A percentile compares a stretch with the other conserved stretches of the same genome.
Evolutionary conservation across 2,329 filamentous ascomycete species (phyloP).

Genomic region (Emmonsia crescens): DNA sequence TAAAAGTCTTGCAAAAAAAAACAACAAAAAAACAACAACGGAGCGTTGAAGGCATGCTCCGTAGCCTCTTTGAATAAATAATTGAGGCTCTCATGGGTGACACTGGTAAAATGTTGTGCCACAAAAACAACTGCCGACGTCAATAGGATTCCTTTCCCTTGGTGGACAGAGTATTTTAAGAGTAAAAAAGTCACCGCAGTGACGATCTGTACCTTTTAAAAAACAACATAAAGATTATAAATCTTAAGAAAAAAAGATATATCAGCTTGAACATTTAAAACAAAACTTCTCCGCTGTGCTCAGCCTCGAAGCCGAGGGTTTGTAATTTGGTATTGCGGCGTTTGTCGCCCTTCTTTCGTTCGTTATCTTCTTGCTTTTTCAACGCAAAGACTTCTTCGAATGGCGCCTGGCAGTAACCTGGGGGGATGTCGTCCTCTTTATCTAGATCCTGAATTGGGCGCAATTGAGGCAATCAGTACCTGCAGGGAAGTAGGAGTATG

Average conservation of each 20-base stretch:
- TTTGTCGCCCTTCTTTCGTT: slow-evolving; percentile 65
- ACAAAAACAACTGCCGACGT: neutral
- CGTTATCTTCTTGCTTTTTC: slow-evolving; percentile 58
- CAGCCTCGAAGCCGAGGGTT: slow-evolving; percentile 76
- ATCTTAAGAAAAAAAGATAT: neutral
- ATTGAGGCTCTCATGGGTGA: neutral
- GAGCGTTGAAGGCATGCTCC: neutral
- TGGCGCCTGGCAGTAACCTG: slow-evolving; percentile 56
- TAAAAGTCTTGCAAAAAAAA: neutral
- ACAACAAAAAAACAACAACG: neutral
- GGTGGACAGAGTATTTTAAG: no score
- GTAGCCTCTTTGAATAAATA: neutral
- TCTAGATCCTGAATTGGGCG: slow-evolving; percentile 60
- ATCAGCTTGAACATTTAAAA: slow-evolving; percentile 38
- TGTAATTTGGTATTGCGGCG: slow-evolving; percentile 58
- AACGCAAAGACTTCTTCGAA: slow-evolving; percentile 59
- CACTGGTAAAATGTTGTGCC: neutral
- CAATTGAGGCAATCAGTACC: neutral
- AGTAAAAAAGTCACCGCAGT: neutral
- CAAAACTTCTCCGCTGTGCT: slow-evolving; percentile 65
- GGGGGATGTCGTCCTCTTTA: slow-evolving; percentile 77
- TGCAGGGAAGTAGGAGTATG: neutral
- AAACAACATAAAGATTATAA: neutral
- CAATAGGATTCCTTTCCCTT: neutral
- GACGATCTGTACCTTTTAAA: neutral